Evolutionary conservation across 306 rosid genomes (phyloP).

Genomic region (Vicia faba): DNA sequence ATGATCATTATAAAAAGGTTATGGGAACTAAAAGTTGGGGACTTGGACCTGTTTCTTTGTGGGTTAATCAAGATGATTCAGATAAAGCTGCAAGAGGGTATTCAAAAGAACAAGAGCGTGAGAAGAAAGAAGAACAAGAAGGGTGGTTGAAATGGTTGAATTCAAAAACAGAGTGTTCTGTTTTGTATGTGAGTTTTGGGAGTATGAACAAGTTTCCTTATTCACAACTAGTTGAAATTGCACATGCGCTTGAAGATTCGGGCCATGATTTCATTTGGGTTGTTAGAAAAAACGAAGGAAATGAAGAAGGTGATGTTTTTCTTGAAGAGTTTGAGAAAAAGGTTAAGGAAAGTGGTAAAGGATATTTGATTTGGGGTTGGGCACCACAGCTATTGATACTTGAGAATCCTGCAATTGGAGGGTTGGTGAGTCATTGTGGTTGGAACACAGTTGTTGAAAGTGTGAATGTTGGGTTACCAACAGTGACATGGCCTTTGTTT

Average conservation of each 20-base stretch:
- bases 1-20: slow-evolving; percentile 30
- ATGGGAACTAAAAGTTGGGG: slow-evolving; percentile 47
- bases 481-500: slow-evolving; percentile 47
- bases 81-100: slow-evolving; percentile 44
- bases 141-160: slow-evolving; percentile 46
- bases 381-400: slow-evolving; percentile 43
- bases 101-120: neutral
- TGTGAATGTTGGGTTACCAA: slow-evolving; percentile 42
- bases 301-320: slow-evolving; percentile 14
- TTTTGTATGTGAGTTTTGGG: slow-evolving; percentile 39
- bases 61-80: slow-evolving; percentile 40
- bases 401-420: slow-evolving; percentile 37
- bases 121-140: slow-evolving; percentile 7
- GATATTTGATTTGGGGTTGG: slow-evolving; percentile 41
- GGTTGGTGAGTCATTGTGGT: slow-evolving; percentile 42
- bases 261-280: slow-evolving; percentile 39
- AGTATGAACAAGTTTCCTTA: slow-evolving; percentile 42
- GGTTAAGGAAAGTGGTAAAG: slow-evolving; percentile 24
- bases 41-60: slow-evolving; percentile 45
- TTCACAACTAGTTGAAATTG: slow-evolving; percentile 39
- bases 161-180: slow-evolving; percentile 32
- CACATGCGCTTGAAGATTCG: slow-evolving; percentile 27
- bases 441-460: slow-evolving; percentile 44
- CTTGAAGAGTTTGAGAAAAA: slow-evolving; percentile 38
- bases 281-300: slow-evolving; percentile 31